Conservation (phyloP, 768 basidiomycete species). For the Boletales sp. region DNA sequence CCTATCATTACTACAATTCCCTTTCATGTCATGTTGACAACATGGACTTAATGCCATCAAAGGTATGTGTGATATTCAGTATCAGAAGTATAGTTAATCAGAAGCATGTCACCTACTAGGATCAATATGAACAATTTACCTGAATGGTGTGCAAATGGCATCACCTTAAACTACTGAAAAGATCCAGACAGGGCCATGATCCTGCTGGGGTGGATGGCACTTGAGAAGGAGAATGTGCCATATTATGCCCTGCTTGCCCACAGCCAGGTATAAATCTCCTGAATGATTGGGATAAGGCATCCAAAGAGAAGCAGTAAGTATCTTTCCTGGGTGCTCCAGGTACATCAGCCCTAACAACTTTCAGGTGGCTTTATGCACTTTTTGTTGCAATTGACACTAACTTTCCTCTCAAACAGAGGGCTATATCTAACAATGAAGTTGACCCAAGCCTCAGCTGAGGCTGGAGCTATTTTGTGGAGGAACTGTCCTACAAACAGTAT, state of each 20-base stretch:
- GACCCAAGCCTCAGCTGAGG: too few relatives aligned
- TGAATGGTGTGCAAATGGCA: not conserved
- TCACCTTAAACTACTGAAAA: slow-evolving; percentile 1
- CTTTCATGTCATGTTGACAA: slow-evolving; percentile 25
- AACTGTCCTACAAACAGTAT: too few relatives aligned
- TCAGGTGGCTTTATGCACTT: too few relatives aligned
- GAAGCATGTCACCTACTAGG: not conserved
- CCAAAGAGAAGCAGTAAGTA: not conserved
- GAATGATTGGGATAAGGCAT: not conserved
- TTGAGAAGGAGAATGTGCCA: not conserved
- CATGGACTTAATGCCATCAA: slow-evolving; percentile 13
- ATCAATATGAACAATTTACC: not conserved
- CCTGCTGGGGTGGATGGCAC: not conserved
- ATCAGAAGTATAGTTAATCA: too few relatives aligned
- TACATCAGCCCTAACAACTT: too few relatives aligned
- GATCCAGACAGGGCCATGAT: not conserved
- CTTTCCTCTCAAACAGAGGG: too few relatives aligned
- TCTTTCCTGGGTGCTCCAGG: too few relatives aligned
- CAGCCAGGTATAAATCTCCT: not conserved
- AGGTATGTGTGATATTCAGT: not conserved
- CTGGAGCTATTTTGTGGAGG: too few relatives aligned
- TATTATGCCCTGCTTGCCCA: not conserved
- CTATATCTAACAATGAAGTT: too few relatives aligned
- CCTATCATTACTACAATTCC: slow-evolving; percentile 30
- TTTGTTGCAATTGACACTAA: too few relatives aligned